Percentiles rank a stretch among this genome's conserved stretches.
These are phyloP conservation scores for Blastocladiella emersonii DNA, from an alignment of 371 early-diverging fungal genomes.

Conservation along the genomic window DNA sequence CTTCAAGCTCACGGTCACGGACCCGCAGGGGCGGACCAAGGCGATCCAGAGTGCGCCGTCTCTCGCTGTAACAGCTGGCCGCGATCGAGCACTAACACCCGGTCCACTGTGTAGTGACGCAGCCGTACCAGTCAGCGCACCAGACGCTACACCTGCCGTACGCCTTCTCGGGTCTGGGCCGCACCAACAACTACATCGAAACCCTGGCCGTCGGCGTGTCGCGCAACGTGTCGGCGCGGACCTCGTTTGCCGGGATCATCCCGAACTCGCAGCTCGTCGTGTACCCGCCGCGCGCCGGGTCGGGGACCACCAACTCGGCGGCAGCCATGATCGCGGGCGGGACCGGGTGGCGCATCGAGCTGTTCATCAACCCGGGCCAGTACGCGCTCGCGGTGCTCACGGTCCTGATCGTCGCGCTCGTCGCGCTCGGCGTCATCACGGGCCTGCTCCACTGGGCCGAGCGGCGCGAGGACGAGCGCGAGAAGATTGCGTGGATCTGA, in stretches of 20 bases:
- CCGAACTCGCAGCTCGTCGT: conserved; percentile 86
- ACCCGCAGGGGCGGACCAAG: conserved; percentile 57
- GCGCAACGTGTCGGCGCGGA: conserved; percentile 29
- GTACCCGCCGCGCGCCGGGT: conserved; percentile 52
- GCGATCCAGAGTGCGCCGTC: conserved; percentile 43
- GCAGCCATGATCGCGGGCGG: background rate
- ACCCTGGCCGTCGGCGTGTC: conserved; percentile 74
- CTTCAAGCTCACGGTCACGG: conserved; percentile 69
- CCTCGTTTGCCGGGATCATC: conserved; percentile 65
- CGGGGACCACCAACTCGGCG: conserved; percentile 15
- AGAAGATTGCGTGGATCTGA: conserved; percentile 73
- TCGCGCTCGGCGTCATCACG: conserved; percentile 50
- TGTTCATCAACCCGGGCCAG: conserved; percentile 72
- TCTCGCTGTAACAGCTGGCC: background rate
- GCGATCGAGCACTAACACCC: background rate
- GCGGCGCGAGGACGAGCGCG: conserved; percentile 63
- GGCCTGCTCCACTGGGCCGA: conserved; percentile 56
- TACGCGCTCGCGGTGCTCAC: conserved; percentile 63
- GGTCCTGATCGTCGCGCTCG: conserved; percentile 44
- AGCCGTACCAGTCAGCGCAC: conserved; percentile 65
- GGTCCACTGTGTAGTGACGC: conserved; percentile 37
- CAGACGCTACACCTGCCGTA: conserved; percentile 65
- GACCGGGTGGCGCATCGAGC: conserved; percentile 61
- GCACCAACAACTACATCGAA: conserved; percentile 90
- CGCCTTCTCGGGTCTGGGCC: conserved; percentile 68